Evolutionary conservation across 257 asterid species (phyloP).

Genomic region (Marsdenia floribunda): DNA sequence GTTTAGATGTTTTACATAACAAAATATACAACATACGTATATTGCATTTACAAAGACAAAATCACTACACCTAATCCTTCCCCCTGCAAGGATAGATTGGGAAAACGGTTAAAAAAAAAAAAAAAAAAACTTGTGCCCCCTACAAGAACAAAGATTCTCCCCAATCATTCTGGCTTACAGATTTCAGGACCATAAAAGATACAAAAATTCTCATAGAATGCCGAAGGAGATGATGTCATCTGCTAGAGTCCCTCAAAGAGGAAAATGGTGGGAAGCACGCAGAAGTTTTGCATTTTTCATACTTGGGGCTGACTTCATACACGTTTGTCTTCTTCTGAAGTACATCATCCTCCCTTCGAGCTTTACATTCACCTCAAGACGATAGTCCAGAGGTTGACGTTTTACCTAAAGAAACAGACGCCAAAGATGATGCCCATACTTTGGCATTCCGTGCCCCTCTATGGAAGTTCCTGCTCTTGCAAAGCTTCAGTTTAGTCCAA

Average conservation of each 20-base stretch:
- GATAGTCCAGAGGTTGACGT: conserved; percentile 42
- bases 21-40: conserved; percentile 3
- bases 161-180: not conserved
- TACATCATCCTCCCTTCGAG: not conserved
- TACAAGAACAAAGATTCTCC: conserved; percentile 12
- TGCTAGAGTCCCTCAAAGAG: too few relatives aligned
- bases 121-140: not conserved
- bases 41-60: conserved; percentile 6
- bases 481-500: conserved; percentile 52
- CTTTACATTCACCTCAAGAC: conserved; percentile 22
- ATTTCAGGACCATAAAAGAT: not conserved
- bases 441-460: conserved; percentile 63
- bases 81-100: not conserved
- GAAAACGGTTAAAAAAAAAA: not conserved
- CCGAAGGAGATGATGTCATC: not conserved
- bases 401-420: conserved; percentile 65
- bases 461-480: conserved; percentile 58
- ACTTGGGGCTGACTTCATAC: not conserved
- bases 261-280: not conserved
- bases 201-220: not conserved
- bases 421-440: conserved; percentile 82
- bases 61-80: not conserved
- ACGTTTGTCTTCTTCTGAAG: not conserved
- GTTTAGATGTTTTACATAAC: not conserved
- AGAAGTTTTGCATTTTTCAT: not conserved